A percentile compares a stretch with the other conserved stretches of the same genome.
These are phyloP conservation scores for Rhizopogon vulgaris DNA, from an alignment of 768 basidiomycete genomes.

Conservation along the genomic window DNA sequence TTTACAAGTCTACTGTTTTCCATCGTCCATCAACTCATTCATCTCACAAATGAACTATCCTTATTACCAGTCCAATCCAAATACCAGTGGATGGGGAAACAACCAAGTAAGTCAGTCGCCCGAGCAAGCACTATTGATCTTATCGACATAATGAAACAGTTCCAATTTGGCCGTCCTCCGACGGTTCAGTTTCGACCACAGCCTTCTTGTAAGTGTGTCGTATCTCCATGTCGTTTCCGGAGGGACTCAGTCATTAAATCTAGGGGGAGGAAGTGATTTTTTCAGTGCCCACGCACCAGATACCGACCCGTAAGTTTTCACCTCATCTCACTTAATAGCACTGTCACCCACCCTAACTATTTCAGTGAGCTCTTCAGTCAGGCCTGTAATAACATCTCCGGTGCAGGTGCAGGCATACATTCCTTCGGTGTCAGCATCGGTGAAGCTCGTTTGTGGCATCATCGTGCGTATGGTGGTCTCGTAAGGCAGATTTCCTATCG, in stretches of 20 bases:
- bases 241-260: neutral
- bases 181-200: constrained; percentile 37
- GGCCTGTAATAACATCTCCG: constrained; percentile 22
- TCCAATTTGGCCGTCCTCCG: constrained; percentile 30
- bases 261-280: constrained; percentile 60
- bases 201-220: constrained; percentile 41
- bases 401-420: constrained; percentile 4
- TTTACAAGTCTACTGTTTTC: neutral
- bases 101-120: constrained; percentile 20
- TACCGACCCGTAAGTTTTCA: constrained; percentile 4
- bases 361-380: constrained; percentile 32
- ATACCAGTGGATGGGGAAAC: constrained; percentile 42
- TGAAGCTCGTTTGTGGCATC: constrained; percentile 64
- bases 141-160: constrained; percentile 9
- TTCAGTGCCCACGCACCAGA: constrained; percentile 53
- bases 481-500: constrained; percentile 28
- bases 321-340: neutral
- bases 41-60: constrained; percentile 34
- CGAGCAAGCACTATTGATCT: neutral
- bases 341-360: neutral
- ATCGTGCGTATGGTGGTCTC: constrained; percentile 56
- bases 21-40: neutral
- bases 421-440: constrained; percentile 44
- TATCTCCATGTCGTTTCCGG: neutral
- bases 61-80: constrained; percentile 35